Base-by-base conservation (phyloP, 345 rosid genomes). In the Salix suchowensis region DNA sequence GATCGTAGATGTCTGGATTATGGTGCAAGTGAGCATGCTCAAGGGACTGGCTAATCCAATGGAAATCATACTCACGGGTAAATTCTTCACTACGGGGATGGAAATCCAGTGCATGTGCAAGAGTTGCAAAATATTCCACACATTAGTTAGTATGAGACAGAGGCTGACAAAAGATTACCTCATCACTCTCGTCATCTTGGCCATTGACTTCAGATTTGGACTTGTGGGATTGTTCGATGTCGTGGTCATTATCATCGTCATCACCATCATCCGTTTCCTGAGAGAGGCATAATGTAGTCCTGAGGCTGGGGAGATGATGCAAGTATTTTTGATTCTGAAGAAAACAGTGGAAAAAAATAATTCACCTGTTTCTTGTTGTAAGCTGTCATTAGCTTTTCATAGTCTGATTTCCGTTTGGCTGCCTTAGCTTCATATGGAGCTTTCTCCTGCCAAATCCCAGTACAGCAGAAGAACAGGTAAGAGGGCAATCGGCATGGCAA, bases 391-490 rank as follows among this genome's bases (percentile, higher is more conserved):
- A 79, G 90, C 81, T 90, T 91, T 66, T 81, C 92, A 77, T 96
- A 91, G 46, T 96, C 98, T 0, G 67, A 82, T 84, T 96, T 93
- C 88, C 81, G 86, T 81, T 89, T 89, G 24, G 86, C 89, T 70
- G 98, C 98, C 88, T 87, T 93, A 79, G 90, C 93, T 82, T 89
- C 95, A 80, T 86, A 92, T 62, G 97, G 97, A 75, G 94, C 94
- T 83, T 93, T 91, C 34, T 91, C 98, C 94, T 93, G 80, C 77
- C 50, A 72, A 69, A 40, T 36, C 26, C 21, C 15, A 37, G 39
- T 28, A 30, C 44, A 40, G 23, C 9, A 71, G 24, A 68, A 34
- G 65, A 26, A 15, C 64, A 55, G 16, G 16, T 55, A 64, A 55
- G 50, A 65, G 62, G 28, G 42, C 9, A n/a, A 5, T 37, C 32